Evolutionary conservation across 768 basidiomycete genomes (phyloP), one percentile per base, ranked within the genome.

Genomic region (Boletellus ananas): DNA sequence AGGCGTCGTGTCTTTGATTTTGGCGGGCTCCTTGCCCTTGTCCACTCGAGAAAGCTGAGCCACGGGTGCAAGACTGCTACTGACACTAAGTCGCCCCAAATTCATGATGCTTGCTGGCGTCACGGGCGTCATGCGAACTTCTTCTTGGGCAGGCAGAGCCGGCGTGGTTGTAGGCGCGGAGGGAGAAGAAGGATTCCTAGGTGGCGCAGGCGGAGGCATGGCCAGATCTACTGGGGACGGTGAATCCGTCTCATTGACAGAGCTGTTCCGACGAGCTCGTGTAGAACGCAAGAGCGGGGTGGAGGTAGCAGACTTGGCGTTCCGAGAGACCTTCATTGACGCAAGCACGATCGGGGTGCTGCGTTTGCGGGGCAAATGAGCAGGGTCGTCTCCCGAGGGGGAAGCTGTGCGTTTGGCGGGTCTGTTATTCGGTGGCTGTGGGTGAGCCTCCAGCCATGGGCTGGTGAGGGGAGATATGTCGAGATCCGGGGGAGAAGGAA

Each of bases 41-140:
- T 61, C 61, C 10, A 25, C 47, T 1, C 47, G 53, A 12, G 47
- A 18, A 4, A 55, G 47, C 33, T 67, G 61, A 50, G 59, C 21
- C 27, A 49, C 45, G 3, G 73, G 74, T 5, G 74, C 63, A 33
- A 76, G 64, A 25, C 73, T 66, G 52, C 69, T 79, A 42, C 77
- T 73, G 45, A 79, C 70, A 6, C 83, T 80, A 3, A 86, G 66
- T 34, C 79, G 71, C 3, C 85, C 84, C 7, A 98, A 75, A 56
- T 94, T 94, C 90, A 97, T 91, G 62, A 97, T 87, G 50, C 83
- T 89, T 0, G 91, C 87, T 1, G 94, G 94, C 0, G 94, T 96
- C 38, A 92, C 90, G 6, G 94, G 94, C 5, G 74, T 80, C 53
- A 83, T 52, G 72, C 75, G 64, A 64, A 62, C 7, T 45, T 57